Percentiles rank a stretch among this genome's conserved stretches.
These are phyloP conservation scores for Albophoma yamanashiensis DNA, from an alignment of 2,329 filamentous ascomycete species.

Conservation along the genomic window DNA sequence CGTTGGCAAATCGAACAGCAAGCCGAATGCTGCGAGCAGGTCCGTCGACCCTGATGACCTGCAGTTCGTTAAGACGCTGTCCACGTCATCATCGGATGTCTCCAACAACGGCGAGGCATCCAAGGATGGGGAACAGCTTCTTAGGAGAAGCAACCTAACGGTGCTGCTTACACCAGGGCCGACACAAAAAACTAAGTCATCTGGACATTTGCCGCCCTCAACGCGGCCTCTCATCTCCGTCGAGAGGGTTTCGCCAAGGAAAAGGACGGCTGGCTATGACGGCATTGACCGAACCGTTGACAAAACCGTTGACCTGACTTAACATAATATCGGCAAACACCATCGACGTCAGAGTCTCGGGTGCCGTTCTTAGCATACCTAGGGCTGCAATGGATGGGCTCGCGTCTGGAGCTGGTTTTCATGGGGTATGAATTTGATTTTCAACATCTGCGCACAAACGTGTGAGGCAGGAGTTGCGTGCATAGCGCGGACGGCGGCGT, in stretches of 20 bases:
- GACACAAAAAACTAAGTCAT: not conserved
- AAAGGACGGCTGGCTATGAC: constrained; percentile 12
- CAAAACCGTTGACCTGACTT: constrained; percentile 5
- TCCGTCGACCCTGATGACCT: not conserved
- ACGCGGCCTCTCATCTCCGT: not conserved
- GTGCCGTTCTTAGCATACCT: not conserved
- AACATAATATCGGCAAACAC: not conserved
- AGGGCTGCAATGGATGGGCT: not conserved
- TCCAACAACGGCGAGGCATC: not conserved
- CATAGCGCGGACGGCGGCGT: not conserved
- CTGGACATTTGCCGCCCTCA: not conserved
- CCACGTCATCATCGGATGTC: constrained; percentile 2
- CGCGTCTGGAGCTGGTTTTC: not conserved
- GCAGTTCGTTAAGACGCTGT: constrained; percentile 1
- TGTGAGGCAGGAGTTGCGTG: not conserved
- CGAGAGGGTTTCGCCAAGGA: not conserved
- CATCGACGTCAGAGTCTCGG: not conserved
- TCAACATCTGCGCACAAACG: not conserved
- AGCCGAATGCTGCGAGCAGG: not conserved
- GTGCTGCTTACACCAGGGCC: not conserved
- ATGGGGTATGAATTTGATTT: not conserved
- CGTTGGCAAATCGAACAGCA: not conserved
- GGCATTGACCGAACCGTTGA: constrained; percentile 16
- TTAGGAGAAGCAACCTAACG: not conserved
- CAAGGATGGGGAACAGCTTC: not conserved